Evolutionary conservation across 2,329 filamentous ascomycete species (phyloP), one percentile per base, ranked within the genome.

Genomic region (Passalora sequoiae): DNA sequence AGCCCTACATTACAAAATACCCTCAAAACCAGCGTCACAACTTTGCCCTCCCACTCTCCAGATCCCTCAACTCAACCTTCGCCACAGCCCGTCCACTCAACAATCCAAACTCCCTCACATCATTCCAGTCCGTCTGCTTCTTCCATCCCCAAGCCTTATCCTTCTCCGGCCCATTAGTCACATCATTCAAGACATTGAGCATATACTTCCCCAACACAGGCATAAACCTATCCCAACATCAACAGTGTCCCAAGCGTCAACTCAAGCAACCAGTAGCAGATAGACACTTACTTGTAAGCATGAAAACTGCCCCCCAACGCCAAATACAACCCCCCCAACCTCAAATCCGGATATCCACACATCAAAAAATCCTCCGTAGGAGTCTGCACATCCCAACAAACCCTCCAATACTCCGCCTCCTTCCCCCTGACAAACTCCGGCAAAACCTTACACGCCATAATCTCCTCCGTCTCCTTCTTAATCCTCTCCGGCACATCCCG

Each of bases 231-330:
- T 9, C 6, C 12, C 7, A 9, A 16, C 10, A 25, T 41, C 22
- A 47, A 43, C 21, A 38, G 2, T 25, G 6, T 10, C 5, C 24
- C n/a, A n/a, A n/a, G n/a, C n/a, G n/a, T n/a, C n/a, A n/a, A n/a
- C n/a, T n/a, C n/a, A n/a, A n/a, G n/a, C n/a, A n/a, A n/a, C n/a
- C n/a, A n/a, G n/a, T n/a, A n/a, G n/a, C n/a, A n/a, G n/a, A n/a
- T n/a, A 22, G 12, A 13, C 6, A 45, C 50, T 27, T 17, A 49
- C 53, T 55, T 55, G 22, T 55, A 55, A 21, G 75, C 74, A 57
- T 83, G 80, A 50, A 82, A 80, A 9, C 77, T 81, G 1, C 80
- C 80, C 9, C 76, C 79, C 0, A 75, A 76, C 0, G 79, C 80
- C 17, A 84, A 59, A 59, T 75, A 81, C 10, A 84, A 61, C 46